Conservation (phyloP, 306 rosid genomes). For the Ormosia semicastrata region DNA sequence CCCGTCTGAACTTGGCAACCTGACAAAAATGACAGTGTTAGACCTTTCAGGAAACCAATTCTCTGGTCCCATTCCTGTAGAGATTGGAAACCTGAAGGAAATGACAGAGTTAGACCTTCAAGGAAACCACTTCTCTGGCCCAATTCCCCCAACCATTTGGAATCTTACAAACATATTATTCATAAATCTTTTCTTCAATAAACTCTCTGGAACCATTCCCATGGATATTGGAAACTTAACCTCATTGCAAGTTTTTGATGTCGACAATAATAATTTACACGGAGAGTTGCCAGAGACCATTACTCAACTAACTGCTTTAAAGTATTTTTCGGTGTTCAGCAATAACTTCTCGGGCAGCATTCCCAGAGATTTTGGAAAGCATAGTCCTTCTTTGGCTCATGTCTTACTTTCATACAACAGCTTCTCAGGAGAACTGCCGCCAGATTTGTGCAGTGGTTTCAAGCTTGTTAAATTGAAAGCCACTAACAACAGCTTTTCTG, state of each 20-base stretch:
- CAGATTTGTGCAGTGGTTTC: conserved; percentile 47
- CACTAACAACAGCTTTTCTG: conserved; percentile 48
- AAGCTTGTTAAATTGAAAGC: conserved; percentile 11
- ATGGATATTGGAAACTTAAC: conserved; percentile 56
- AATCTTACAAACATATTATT: conserved; percentile 33
- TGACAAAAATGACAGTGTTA: conserved; percentile 16
- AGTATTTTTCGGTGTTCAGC: conserved; percentile 44
- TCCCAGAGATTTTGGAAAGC: conserved; percentile 58
- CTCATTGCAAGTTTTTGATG: conserved; percentile 40
- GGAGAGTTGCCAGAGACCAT: conserved; percentile 60
- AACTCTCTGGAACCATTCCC: conserved; percentile 51
- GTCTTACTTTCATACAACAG: conserved; percentile 57
- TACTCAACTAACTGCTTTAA: conserved; percentile 26
- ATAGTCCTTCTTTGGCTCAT: conserved; percentile 31
- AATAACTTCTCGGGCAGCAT: conserved; percentile 54
- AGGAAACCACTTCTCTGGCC: no score
- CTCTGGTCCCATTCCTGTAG: no score
- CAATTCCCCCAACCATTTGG: conserved; percentile 45
- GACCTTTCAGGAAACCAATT: conserved; percentile 36
- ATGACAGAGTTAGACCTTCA: no score
- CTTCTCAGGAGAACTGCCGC: conserved; percentile 67
- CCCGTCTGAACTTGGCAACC: conserved; percentile 57
- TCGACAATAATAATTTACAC: conserved; percentile 35
- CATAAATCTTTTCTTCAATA: conserved; percentile 40
- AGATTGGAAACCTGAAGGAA: no score